Base-by-base conservation (phyloP, 2,329 filamentous ascomycete species). In the Fusarium equiseti region DNA sequence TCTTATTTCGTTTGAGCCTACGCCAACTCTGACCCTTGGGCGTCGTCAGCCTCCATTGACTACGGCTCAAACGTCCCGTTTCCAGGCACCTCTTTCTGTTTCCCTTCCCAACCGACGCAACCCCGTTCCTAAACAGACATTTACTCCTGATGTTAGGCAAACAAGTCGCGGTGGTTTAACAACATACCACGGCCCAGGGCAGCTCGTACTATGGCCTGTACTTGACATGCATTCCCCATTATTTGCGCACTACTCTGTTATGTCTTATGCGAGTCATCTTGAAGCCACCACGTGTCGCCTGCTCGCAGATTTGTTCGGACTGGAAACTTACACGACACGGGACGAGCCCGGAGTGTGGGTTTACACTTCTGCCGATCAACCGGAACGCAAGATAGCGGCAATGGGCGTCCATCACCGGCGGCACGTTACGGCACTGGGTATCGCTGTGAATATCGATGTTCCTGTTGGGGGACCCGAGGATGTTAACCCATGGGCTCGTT, bases 131-230 rank as follows among this genome's bases (percentile, higher is more conserved):
- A 49, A 70, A 35, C 57, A 42, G 63, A 78, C 32, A 52, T 83
- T 81, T 73, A 70, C 78, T 27, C 92, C 91, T 5, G 83, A 87
- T n/a, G 89, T 96, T 73, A 81, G 88, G 45, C 86, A 90, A 74
- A 91, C 93, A 16, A 87, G 90, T n/a, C 90, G 96, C 58, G 96
- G 96, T 66, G 96, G 96, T 0, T 90, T 97, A 71, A 95, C 93
- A 0, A 98, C 96, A 5, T 98, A 97, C 83, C 96, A 99, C 79
- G 96, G 95, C 0, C 96, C 95, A 0, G 95, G 95, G 0, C 96
- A 99, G 79, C 82, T 97, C 51, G 92, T 98, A 38, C 89, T 95
- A n/a, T 99, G 97, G 84, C 94, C 95, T 5, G 89, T 98, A 53
- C 79, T 97, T n/a, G 94, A 97, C 79, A 86, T 98, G 60, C 89